phyloP scores from a whole-genome alignment of 805 yeast genomes.

The Candida tallmaniae region DNA sequence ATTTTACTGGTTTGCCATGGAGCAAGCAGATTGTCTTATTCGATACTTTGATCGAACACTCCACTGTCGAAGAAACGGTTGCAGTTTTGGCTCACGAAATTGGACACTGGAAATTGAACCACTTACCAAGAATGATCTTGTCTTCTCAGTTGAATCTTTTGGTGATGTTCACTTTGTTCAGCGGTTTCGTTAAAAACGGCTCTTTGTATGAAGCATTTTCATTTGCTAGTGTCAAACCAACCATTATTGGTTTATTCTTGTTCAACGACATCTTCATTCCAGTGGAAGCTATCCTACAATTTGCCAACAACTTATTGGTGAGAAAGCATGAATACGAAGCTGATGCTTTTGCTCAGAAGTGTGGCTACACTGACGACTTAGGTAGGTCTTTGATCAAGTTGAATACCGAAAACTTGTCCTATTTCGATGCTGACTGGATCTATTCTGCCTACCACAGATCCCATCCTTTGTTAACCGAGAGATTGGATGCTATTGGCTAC shows the following conservation, averaged over 20 bases:
- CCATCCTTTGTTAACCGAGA: constrained; percentile 89
- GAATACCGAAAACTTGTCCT: constrained; percentile 74
- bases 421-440: constrained; percentile 86
- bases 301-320: constrained; percentile 62
- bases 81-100: constrained; percentile 98
- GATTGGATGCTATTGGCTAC: constrained; percentile 70
- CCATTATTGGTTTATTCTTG: constrained; percentile 73
- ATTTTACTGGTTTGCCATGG: constrained; percentile 95
- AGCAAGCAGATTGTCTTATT: constrained; percentile 90
- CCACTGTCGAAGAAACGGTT: constrained; percentile 73
- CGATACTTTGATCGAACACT: constrained; percentile 84
- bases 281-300: constrained; percentile 62
- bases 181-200: constrained; percentile 73
- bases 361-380: constrained; percentile 68
- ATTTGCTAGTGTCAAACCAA: constrained; percentile 60
- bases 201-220: constrained; percentile 81
- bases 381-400: constrained; percentile 69
- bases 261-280: constrained; percentile 80
- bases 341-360: constrained; percentile 73
- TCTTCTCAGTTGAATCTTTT: constrained; percentile 63
- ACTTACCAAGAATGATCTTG: constrained; percentile 70
- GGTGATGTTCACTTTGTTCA: constrained; percentile 64
- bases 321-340: constrained; percentile 94
- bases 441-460: constrained; percentile 85
- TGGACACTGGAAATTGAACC: constrained; percentile 95